Evolutionary conservation across 1,284 basidiomycete species (phyloP).

Genomic region (Sparassis latifolia): DNA sequence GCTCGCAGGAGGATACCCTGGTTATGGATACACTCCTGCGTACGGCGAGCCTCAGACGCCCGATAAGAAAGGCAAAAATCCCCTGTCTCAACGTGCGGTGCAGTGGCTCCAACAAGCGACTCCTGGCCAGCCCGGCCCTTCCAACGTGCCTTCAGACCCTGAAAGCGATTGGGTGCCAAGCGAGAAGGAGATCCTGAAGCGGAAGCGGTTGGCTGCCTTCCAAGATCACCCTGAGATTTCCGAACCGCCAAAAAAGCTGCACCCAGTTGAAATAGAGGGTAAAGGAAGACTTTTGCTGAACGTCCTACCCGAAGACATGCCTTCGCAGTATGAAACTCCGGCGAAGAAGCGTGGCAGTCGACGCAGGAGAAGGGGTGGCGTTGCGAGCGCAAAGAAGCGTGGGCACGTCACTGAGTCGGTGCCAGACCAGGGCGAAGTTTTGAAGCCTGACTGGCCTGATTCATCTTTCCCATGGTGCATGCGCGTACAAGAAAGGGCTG

Average conservation of each 20-base stretch:
- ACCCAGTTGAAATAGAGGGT: slow-evolving; percentile 57
- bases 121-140: slow-evolving; percentile 33
- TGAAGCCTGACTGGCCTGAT: slow-evolving; percentile 71
- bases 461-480: slow-evolving; percentile 68
- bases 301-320: slow-evolving; percentile 28
- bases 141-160: slow-evolving; percentile 31
- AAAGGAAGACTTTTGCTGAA: slow-evolving; percentile 61
- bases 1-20: slow-evolving; percentile 71
- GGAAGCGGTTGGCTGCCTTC: slow-evolving; percentile 60
- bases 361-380: slow-evolving; percentile 26
- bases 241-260: slow-evolving; percentile 33
- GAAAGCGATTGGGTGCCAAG: slow-evolving; percentile 32
- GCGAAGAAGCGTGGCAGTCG: slow-evolving; percentile 28
- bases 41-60: slow-evolving; percentile 25
- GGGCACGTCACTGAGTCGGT: slow-evolving; percentile 6
- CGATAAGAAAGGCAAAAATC: slow-evolving; percentile 11
- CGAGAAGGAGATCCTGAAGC: slow-evolving; percentile 59
- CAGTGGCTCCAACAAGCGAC: slow-evolving; percentile 35
- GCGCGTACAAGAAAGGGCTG: slow-evolving; percentile 45
- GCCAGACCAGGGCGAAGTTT: slow-evolving; percentile 15
- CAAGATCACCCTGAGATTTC: slow-evolving; percentile 19
- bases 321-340: slow-evolving; percentile 20
- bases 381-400: slow-evolving; percentile 11
- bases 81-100: slow-evolving; percentile 24
- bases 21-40: slow-evolving; percentile 39